phyloP scores from a whole-genome alignment of 2,329 filamentous ascomycete species.

The Talaromyces sp. region DNA sequence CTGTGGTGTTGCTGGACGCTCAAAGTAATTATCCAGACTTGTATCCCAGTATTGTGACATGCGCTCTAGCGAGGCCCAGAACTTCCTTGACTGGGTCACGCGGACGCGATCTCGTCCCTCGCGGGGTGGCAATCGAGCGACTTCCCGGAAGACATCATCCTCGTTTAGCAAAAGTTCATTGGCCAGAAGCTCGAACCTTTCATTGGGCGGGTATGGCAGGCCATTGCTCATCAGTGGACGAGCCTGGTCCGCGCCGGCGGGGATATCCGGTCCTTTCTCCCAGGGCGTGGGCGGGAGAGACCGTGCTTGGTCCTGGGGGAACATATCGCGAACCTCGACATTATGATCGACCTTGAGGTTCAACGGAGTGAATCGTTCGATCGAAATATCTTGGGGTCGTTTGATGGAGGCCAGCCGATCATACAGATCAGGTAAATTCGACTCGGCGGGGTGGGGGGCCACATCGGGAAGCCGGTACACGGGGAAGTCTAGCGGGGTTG shows the following conservation, averaged over 20 bases:
- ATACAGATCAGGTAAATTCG: constrained; percentile 44
- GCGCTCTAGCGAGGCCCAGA: constrained; percentile 62
- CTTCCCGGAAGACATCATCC: constrained; percentile 59
- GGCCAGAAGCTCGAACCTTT: constrained; percentile 52
- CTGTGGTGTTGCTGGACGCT: constrained; percentile 35
- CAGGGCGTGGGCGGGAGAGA: constrained; percentile 44
- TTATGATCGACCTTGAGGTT: constrained; percentile 45
- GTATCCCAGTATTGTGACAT: constrained; percentile 66
- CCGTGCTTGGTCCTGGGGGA: constrained; percentile 37
- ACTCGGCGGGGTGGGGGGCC: constrained; percentile 36
- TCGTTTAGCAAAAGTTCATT: constrained; percentile 59
- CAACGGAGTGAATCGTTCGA: constrained; percentile 42
- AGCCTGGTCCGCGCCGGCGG: constrained; percentile 31
- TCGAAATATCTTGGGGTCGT: constrained; percentile 44
- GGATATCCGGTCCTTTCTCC: constrained; percentile 25
- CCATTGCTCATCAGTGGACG: constrained; percentile 50
- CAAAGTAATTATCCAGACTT: constrained; percentile 59
- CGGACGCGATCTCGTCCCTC: constrained; percentile 52
- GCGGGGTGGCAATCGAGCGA: constrained; percentile 51
- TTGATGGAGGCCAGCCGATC: constrained; percentile 48
- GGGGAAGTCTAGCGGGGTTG: constrained; percentile 58
- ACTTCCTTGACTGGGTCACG: constrained; percentile 60
- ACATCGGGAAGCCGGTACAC: constrained; percentile 44
- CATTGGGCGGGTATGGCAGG: constrained; percentile 49
- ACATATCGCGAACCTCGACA: constrained; percentile 39